A percentile compares a stretch with the other conserved stretches of the same genome.
phyloP scores from a whole-genome alignment of 768 basidiomycete species.

The Lactarius psammicola region DNA sequence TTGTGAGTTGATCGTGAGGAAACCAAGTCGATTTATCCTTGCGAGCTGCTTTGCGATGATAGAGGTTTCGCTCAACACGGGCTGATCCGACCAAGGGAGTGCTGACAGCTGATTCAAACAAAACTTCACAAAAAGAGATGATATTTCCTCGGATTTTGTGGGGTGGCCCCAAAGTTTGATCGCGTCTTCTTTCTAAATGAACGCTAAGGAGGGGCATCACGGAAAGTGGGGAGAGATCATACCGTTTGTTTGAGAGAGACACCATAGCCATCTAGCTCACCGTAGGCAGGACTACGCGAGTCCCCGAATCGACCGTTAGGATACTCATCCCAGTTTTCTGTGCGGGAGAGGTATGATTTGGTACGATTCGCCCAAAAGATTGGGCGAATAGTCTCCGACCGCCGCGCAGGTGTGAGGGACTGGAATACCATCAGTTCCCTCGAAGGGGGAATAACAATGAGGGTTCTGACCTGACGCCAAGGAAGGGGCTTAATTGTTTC shows the following conservation, averaged over 20 bases:
- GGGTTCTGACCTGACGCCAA: slow-evolving; percentile 80
- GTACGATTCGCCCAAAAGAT: slow-evolving; percentile 99
- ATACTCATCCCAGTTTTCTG: slow-evolving; percentile 99
- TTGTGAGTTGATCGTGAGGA: slow-evolving; percentile 96
- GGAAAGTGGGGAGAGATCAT: slow-evolving; percentile 28
- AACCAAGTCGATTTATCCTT: slow-evolving; percentile 86
- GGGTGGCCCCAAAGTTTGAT: slow-evolving; percentile 88
- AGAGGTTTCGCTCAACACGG: slow-evolving; percentile 78
- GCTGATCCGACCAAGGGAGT: slow-evolving; percentile 94
- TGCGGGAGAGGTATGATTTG: slow-evolving; percentile 92
- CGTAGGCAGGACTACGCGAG: slow-evolving; percentile 95
- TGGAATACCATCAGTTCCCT: slow-evolving; percentile 35
- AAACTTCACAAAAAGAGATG: slow-evolving; percentile 78
- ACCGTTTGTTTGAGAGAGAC: slow-evolving; percentile 90
- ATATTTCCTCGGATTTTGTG: slow-evolving; percentile 58
- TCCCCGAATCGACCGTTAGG: slow-evolving; percentile 99
- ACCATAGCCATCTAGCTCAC: slow-evolving; percentile 96
- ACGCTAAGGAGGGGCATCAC: not conserved
- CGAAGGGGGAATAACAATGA: slow-evolving; percentile 13
- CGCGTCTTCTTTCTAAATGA: slow-evolving; percentile 76
- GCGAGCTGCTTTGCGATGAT: slow-evolving; percentile 77
- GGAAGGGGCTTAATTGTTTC: slow-evolving; percentile 95
- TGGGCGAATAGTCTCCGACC: slow-evolving; percentile 90
- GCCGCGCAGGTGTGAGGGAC: slow-evolving; percentile 90
- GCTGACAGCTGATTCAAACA: slow-evolving; percentile 69